Base-by-base conservation (phyloP, 2,329 filamentous ascomycete genomes). In the Uncinocarpus reesii region DNA sequence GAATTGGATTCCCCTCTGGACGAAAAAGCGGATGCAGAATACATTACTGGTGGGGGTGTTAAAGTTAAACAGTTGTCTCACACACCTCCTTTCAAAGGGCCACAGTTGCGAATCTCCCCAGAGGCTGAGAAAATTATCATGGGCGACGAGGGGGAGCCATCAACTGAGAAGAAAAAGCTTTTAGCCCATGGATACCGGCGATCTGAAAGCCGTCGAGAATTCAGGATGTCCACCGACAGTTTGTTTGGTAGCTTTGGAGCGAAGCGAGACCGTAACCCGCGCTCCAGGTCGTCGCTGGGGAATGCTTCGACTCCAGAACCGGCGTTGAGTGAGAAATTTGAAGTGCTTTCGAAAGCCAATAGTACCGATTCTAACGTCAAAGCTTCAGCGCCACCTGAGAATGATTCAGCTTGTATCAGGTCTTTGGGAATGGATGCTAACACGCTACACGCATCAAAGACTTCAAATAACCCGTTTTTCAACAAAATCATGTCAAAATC, bases 71-170 rank as follows among this genome's bases (percentile, higher is more conserved):
- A 56, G 13, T 42, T 57, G 29, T 50, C 52, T 11, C 42, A 51
- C 10, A 23, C 23, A 8, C 45, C 42, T 2, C 43, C 48, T 28
- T 42, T 29, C 13, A 43, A 35, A 34, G 55, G 55, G 3, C 55
- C 53, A 10, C 46, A 51, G 23, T 47, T 57, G 7, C 52, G 53
- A 16, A 55, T 57, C 28, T 52, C 53, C 3, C 48, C 53, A 13
- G 53, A 55, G 16, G 55, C 55, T n/a, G 53, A 55, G 7, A 49
- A 44, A n/a, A 20, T 57, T n/a, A 54, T 57, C 5, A 52, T 57
- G 53, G 55, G 55, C 10, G 26, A 11, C 8, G 38, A 43, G 4
- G 28, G 43, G 23, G 35, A 8, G 6, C 48, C 45, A 36, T 16
- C 47, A 18, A 26, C 23, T 10, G 43, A 32, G 7, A 35, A 34